These are phyloP conservation scores for Eragrostis curvula DNA, from an alignment of 176 grass and related monocot genomes.

Conservation along the genomic window DNA sequence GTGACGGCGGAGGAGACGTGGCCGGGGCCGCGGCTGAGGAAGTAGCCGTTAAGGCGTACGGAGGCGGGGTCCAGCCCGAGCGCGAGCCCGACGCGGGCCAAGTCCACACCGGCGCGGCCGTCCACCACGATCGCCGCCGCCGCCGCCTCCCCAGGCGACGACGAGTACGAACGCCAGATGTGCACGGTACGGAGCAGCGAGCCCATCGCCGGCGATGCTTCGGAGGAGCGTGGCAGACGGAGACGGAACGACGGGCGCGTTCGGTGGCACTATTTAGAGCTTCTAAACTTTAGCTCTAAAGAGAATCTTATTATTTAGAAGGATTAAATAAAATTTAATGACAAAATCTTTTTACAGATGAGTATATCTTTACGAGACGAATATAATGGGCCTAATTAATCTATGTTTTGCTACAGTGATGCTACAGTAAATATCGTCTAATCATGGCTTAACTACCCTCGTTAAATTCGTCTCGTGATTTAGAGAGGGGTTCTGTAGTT, in stretches of 20 bases:
- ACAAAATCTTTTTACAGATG: no score
- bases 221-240: neutral
- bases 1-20: conserved; percentile 56
- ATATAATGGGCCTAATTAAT: no score
- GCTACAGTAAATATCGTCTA: no score
- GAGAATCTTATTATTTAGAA: no score
- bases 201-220: conserved; percentile 1
- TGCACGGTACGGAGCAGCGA: conserved; percentile 20
- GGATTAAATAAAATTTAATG: no score
- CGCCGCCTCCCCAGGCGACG: neutral
- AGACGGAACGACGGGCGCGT: conserved; percentile 3
- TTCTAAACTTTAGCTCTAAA: no score
- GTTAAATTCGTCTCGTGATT: no score
- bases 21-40: conserved; percentile 57
- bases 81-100: conserved; percentile 45
- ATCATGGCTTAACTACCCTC: no score
- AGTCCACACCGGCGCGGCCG: conserved; percentile 51
- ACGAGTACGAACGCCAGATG: neutral
- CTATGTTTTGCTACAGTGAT: no score
- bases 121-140: conserved; percentile 32
- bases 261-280: no score
- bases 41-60: conserved; percentile 70
- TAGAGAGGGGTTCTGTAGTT: no score
- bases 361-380: no score
- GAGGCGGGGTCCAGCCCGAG: conserved; percentile 60